Conservation (phyloP, 1,284 basidiomycete genomes). For the Baeospora myosura region DNA sequence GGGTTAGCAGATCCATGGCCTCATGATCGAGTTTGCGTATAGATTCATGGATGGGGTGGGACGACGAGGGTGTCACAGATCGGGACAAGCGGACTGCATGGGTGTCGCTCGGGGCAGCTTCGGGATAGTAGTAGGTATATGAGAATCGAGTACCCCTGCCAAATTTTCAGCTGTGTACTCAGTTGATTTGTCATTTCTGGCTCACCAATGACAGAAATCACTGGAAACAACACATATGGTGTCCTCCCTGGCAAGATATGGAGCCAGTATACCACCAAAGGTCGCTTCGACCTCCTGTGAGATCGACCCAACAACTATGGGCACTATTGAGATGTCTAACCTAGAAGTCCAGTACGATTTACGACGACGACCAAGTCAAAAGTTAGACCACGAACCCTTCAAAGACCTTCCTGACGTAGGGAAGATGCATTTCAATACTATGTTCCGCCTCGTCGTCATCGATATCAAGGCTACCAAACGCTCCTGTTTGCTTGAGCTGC, state of each 20-base stretch:
- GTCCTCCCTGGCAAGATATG: constrained; percentile 68
- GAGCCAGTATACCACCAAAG: constrained; percentile 71
- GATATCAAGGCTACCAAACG: constrained; percentile 66
- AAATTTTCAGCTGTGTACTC: background rate
- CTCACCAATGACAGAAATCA: constrained; percentile 97
- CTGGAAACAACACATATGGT: constrained; percentile 90
- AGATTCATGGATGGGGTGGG: constrained; percentile 60
- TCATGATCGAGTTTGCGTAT: constrained; percentile 73
- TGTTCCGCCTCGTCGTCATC: constrained; percentile 89
- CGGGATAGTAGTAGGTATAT: constrained; percentile 87
- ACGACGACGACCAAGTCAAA: background rate
- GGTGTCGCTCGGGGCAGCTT: constrained; percentile 44
- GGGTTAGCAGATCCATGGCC: constrained; percentile 67
- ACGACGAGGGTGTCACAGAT: constrained; percentile 28
- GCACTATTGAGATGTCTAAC: constrained; percentile 74
- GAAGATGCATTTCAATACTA: constrained; percentile 96
- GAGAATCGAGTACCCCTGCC: constrained; percentile 83
- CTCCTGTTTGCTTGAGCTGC: constrained; percentile 59
- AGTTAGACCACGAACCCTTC: constrained; percentile 43
- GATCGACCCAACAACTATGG: constrained; percentile 87
- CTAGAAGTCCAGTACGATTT: constrained; percentile 33
- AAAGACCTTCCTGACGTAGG: constrained; percentile 87
- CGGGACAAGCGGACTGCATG: constrained; percentile 48
- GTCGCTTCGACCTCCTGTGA: constrained; percentile 47
- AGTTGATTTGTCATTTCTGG: background rate